Conservation (phyloP, 352 stramenopile genomes). For the Phytophthora sp. region DNA sequence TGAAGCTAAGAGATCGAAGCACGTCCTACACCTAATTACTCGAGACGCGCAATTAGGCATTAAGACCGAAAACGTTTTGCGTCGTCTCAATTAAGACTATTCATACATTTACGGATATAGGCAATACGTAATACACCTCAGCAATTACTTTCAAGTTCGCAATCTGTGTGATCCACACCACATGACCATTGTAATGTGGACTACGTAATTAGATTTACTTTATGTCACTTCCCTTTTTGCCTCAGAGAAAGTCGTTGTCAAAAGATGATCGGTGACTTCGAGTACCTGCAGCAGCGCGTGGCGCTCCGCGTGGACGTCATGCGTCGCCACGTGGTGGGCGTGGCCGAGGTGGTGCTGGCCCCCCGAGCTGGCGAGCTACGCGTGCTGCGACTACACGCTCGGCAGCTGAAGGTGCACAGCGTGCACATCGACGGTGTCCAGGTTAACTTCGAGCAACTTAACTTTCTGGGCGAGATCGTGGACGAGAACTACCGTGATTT, state of each 20-base stretch:
- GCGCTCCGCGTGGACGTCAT: slow-evolving; percentile 82
- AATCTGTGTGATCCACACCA: too few relatives aligned
- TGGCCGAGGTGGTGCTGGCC: slow-evolving; percentile 77
- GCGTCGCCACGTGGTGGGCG: slow-evolving; percentile 57
- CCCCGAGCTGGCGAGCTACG: slow-evolving; percentile 59
- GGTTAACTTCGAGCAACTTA: slow-evolving; percentile 79
- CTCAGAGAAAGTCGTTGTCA: neutral
- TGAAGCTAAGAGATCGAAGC: too few relatives aligned
- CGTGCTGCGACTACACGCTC: slow-evolving; percentile 75
- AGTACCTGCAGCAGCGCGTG: slow-evolving; percentile 86
- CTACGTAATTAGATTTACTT: too few relatives aligned
- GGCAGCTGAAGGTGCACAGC: slow-evolving; percentile 64
- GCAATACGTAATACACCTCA: too few relatives aligned
- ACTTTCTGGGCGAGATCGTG: slow-evolving; percentile 79
- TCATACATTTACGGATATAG: too few relatives aligned
- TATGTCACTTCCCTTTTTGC: slow-evolving; percentile 5
- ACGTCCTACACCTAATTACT: too few relatives aligned
- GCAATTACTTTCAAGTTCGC: too few relatives aligned
- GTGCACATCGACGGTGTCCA: slow-evolving; percentile 65
- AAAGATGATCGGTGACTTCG: slow-evolving; percentile 83
- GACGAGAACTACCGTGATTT: slow-evolving; percentile 83
- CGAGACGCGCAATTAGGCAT: too few relatives aligned
- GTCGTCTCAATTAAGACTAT: too few relatives aligned
- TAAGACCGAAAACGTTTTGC: too few relatives aligned
- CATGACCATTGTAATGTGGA: too few relatives aligned